Conservation (phyloP, 306 rosid genomes). For the Cicer judaicum region DNA sequence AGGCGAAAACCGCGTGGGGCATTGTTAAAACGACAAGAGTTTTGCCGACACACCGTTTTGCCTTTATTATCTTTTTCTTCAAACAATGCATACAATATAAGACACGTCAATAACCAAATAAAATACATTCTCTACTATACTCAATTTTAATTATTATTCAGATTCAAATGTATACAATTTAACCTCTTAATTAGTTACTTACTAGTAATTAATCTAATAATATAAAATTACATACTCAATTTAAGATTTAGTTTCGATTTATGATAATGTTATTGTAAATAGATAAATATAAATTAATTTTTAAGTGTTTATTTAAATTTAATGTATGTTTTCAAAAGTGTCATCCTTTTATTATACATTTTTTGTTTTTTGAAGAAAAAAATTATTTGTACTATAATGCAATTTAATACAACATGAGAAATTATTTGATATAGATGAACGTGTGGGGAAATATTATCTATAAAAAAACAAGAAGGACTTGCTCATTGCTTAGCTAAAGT, state of each 20-base stretch:
- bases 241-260: too few species aligned
- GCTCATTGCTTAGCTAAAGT: slow-evolving; percentile 26
- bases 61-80: slow-evolving; percentile 22
- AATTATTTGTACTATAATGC: too few species aligned
- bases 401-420: too few species aligned
- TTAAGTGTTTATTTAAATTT: too few species aligned
- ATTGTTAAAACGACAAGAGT: slow-evolving; percentile 24
- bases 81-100: background rate
- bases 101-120: slow-evolving; percentile 9
- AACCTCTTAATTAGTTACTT: background rate
- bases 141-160: background rate
- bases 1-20: slow-evolving; percentile 53
- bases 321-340: too few species aligned
- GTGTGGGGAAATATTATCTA: background rate
- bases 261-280: too few species aligned
- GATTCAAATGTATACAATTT: too few species aligned
- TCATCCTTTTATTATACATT: too few species aligned
- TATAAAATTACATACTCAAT: too few species aligned
- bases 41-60: slow-evolving; percentile 33
- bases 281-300: too few species aligned
- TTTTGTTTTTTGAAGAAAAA: too few species aligned
- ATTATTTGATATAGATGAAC: background rate
- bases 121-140: background rate
- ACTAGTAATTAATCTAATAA: too few species aligned
- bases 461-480: slow-evolving; percentile 14